phyloP scores from a whole-genome alignment of 257 asterid species.

The Rubia yunnanensis region DNA sequence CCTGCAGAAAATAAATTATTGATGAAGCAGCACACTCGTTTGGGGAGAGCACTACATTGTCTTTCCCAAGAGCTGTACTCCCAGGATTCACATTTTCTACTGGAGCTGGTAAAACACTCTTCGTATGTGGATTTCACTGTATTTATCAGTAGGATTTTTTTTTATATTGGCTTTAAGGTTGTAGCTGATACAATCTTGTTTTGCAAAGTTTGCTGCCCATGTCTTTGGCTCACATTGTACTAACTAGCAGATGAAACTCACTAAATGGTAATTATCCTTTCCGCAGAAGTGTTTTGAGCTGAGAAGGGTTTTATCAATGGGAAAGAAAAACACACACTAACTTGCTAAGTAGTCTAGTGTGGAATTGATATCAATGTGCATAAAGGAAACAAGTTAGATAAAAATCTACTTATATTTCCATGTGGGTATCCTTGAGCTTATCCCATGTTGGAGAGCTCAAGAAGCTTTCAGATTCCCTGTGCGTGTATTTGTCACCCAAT shows the following conservation, averaged over 20 bases:
- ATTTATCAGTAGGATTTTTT: not conserved
- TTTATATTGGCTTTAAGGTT: not conserved
- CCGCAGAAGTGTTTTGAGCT: not conserved
- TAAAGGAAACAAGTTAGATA: not conserved
- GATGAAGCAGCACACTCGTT: constrained; percentile 93
- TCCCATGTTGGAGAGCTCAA: not conserved
- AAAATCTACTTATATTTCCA: not conserved
- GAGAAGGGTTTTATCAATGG: not conserved
- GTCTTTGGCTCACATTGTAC: not conserved
- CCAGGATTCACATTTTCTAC: constrained; percentile 94
- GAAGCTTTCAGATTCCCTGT: not conserved
- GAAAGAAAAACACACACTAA: not conserved
- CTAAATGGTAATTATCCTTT: not conserved
- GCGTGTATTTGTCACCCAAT: not conserved
- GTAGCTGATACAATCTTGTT: not conserved
- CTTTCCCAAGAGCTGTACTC: constrained; percentile 95
- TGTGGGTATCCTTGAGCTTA: not conserved
- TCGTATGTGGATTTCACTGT: constrained; percentile 1
- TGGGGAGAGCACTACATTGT: constrained; percentile 98
- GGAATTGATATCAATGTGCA: not conserved
- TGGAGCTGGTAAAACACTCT: constrained; percentile 67
- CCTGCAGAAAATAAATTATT: constrained; percentile 55
- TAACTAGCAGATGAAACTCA: not conserved
- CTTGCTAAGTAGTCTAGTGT: not conserved
- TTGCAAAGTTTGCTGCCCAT: not conserved